These are phyloP conservation scores for Ilyonectria destructans DNA, from an alignment of 2,329 filamentous ascomycete genomes.

Conservation along the genomic window DNA sequence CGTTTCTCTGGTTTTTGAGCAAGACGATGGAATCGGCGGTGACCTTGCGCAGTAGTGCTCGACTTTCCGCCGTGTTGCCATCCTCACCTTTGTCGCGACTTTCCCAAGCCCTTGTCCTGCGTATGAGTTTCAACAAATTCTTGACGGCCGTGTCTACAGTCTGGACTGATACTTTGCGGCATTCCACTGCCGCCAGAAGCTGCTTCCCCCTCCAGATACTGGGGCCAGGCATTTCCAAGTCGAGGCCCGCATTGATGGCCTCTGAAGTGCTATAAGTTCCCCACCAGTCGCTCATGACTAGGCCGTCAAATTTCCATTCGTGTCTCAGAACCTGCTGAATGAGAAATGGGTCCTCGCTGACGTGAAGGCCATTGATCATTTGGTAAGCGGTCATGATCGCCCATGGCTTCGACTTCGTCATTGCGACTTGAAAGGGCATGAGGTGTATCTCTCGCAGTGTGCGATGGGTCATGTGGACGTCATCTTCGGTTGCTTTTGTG, in stretches of 20 bases:
- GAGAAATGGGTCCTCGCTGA: conserved; percentile 40
- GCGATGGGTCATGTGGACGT: conserved; percentile 22
- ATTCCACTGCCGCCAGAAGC: conserved; percentile 42
- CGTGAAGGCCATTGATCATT: conserved; percentile 58
- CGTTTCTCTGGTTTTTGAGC: conserved; percentile 33
- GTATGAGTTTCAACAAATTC: conserved; percentile 33
- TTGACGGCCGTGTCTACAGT: conserved; percentile 45
- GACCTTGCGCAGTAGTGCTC: not conserved
- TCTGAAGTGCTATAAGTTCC: conserved; percentile 47
- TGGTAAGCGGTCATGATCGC: conserved; percentile 51
- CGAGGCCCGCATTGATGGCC: conserved; percentile 44
- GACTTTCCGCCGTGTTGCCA: not conserved
- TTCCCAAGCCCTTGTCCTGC: not conserved
- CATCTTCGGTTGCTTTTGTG: conserved; percentile 34
- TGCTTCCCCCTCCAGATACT: conserved; percentile 38
- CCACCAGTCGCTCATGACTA: conserved; percentile 54
- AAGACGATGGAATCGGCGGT: conserved; percentile 53
- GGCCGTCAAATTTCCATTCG: conserved; percentile 57
- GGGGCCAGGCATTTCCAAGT: conserved; percentile 55
- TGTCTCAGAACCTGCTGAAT: conserved; percentile 52
- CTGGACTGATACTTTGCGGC: conserved; percentile 35
- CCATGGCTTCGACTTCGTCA: conserved; percentile 54
- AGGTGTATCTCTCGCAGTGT: conserved; percentile 43
- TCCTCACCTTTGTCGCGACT: too few relatives aligned
- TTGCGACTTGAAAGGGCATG: conserved; percentile 56